These are phyloP conservation scores for Alternaria atra DNA, from an alignment of 2,329 filamentous ascomycete genomes.

Conservation along the genomic window DNA sequence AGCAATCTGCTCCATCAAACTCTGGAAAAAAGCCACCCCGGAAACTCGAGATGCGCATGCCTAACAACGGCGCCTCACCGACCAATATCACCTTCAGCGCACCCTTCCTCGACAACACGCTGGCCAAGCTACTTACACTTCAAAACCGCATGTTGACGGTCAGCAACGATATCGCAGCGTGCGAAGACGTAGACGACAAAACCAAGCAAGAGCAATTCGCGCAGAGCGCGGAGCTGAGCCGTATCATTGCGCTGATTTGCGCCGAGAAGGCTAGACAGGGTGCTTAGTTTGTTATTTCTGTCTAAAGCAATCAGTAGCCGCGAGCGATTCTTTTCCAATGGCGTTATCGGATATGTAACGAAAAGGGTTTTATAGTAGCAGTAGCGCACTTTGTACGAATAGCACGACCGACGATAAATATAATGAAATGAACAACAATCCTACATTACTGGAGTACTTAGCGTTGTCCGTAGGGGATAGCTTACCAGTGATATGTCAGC, in stretches of 20 bases:
- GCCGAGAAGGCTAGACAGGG: conserved; percentile 63
- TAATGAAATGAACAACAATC: not conserved
- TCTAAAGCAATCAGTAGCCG: not conserved
- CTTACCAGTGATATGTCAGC: not conserved
- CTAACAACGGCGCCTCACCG: conserved; percentile 44
- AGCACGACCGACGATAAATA: not conserved
- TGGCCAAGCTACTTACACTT: conserved; percentile 59
- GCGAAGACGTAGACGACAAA: conserved; percentile 56
- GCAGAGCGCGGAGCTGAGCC: conserved; percentile 59
- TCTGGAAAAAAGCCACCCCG: conserved; percentile 55
- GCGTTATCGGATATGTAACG: not conserved
- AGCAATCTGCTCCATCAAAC: conserved; percentile 21
- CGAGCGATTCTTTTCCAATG: not conserved
- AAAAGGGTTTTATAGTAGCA: not conserved
- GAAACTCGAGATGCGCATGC: conserved; percentile 61
- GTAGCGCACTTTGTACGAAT: conserved; percentile 16
- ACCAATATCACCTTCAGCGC: conserved; percentile 60
- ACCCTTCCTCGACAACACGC: conserved; percentile 62
- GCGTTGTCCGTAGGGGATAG: not conserved
- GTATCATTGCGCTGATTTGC: conserved; percentile 62
- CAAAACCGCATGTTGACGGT: conserved; percentile 61
- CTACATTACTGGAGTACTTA: not conserved
- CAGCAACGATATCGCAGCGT: conserved; percentile 57
- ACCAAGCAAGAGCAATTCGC: conserved; percentile 61
- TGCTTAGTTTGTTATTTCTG: conserved; percentile 23